Evolutionary conservation across 1,139 yeast species (phyloP).

Genomic region (Saccharomyces pastorianus): DNA sequence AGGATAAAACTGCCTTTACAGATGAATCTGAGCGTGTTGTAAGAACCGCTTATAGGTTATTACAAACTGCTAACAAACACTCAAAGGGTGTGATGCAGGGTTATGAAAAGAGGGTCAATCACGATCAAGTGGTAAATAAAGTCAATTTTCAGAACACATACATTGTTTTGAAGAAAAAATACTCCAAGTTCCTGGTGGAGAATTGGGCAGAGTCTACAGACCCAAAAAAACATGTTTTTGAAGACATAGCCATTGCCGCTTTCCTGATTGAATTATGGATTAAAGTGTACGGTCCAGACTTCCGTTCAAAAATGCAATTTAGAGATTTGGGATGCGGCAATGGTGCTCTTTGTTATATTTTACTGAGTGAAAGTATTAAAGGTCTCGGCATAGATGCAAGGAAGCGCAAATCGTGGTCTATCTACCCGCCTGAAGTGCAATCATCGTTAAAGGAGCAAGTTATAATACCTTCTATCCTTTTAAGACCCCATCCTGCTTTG

Average conservation of each 20-base stretch:
- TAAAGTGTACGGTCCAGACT: constrained; percentile 40
- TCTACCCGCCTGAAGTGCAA: constrained; percentile 58
- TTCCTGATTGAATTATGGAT: constrained; percentile 86
- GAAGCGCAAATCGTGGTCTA: constrained; percentile 77
- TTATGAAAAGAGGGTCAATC: constrained; percentile 79
- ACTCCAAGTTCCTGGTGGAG: constrained; percentile 68
- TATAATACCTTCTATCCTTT: constrained; percentile 62
- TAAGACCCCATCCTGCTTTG: constrained; percentile 61
- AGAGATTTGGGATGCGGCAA: constrained; percentile 95
- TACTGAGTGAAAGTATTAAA: constrained; percentile 67
- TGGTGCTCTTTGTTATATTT: constrained; percentile 72
- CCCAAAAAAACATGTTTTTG: constrained; percentile 92
- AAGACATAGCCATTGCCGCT: constrained; percentile 93
- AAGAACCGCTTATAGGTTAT: constrained; percentile 71
- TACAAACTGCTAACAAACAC: constrained; percentile 76
- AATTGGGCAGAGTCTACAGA: constrained; percentile 91
- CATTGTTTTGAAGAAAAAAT: constrained; percentile 69
- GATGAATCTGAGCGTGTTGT: constrained; percentile 49
- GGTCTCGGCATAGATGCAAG: constrained; percentile 91
- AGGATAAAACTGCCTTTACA: constrained; percentile 12
- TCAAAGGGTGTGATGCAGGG: constrained; percentile 78
- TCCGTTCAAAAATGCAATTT: constrained; percentile 50
- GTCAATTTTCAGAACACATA: constrained; percentile 79
- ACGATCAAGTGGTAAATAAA: constrained; percentile 78
- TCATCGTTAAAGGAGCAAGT: constrained; percentile 60